phyloP scores from a whole-genome alignment of 208 protist species.

The Trichomonas tenax region DNA sequence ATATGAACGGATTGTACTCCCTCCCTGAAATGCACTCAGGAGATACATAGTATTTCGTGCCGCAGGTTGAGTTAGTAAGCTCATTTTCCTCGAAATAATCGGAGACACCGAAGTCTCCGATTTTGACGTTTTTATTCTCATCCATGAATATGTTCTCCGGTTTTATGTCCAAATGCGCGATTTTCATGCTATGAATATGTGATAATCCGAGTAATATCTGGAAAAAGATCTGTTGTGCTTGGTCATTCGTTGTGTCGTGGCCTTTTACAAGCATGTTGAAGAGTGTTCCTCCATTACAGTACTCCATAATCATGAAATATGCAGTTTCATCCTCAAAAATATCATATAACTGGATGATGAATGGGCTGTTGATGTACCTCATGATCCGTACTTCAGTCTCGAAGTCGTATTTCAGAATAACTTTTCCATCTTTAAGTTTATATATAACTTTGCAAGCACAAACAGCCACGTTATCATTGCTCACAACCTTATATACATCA shows the following conservation, averaged over 20 bases:
- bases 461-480: background rate
- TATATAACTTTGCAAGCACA: background rate
- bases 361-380: conserved; percentile 33
- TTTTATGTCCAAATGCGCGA: background rate
- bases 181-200: background rate
- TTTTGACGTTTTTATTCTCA: background rate
- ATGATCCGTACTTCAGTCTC: conserved; percentile 32
- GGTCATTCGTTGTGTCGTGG: background rate
- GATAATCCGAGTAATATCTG: background rate
- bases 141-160: background rate
- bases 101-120: background rate
- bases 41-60: background rate
- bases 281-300: conserved; percentile 15
- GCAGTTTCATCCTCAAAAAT: conserved; percentile 25
- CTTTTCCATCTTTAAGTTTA: background rate
- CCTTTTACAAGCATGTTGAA: background rate
- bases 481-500: background rate
- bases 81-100: background rate
- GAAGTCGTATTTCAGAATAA: background rate
- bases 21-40: background rate
- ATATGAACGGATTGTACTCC: background rate
- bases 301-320: conserved; percentile 14
- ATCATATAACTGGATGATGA: conserved; percentile 40
- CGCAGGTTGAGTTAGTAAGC: background rate
- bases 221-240: background rate